Conservation (phyloP, 2,329 filamentous ascomycete genomes). For the Ceratocystis alfenasii region DNA sequence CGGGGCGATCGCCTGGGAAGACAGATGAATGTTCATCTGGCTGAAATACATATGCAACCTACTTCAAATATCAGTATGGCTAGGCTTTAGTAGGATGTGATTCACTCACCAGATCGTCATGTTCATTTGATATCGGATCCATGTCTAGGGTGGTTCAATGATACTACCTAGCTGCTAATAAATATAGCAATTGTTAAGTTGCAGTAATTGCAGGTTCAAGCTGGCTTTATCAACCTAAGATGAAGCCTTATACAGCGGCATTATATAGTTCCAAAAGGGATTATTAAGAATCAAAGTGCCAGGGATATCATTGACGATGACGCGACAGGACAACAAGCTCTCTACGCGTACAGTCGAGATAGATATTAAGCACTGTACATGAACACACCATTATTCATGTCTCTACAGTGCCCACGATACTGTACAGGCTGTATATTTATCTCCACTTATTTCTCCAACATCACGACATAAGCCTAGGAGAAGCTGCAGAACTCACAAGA, state of each 20-base stretch:
- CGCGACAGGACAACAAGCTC: slow-evolving; percentile 5
- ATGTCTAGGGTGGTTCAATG: not conserved
- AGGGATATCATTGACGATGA: not conserved
- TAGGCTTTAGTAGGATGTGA: not conserved
- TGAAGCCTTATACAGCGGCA: not conserved
- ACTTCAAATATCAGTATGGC: slow-evolving; percentile 23
- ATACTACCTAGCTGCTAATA: not conserved
- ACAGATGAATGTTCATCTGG: slow-evolving; percentile 34
- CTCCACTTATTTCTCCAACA: not conserved
- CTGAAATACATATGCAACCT: slow-evolving; percentile 53
- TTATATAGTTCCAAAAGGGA: too few species aligned
- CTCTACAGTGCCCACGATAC: not conserved
- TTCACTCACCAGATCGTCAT: slow-evolving; percentile 21
- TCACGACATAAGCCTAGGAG: not conserved
- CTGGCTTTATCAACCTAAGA: not conserved
- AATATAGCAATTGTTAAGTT: not conserved
- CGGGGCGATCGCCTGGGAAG: slow-evolving; percentile 32
- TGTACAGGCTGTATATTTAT: not conserved
- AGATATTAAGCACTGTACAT: not conserved
- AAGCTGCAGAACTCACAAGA: too few species aligned
- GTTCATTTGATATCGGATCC: slow-evolving; percentile 20
- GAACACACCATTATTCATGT: not conserved
- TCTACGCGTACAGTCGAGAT: slow-evolving; percentile 9
- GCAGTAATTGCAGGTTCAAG: too few species aligned
- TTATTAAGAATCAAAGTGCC: not conserved